Base-by-base conservation (phyloP, 176 grass and related monocot species). In the Ampelocalamus luodianensis region DNA sequence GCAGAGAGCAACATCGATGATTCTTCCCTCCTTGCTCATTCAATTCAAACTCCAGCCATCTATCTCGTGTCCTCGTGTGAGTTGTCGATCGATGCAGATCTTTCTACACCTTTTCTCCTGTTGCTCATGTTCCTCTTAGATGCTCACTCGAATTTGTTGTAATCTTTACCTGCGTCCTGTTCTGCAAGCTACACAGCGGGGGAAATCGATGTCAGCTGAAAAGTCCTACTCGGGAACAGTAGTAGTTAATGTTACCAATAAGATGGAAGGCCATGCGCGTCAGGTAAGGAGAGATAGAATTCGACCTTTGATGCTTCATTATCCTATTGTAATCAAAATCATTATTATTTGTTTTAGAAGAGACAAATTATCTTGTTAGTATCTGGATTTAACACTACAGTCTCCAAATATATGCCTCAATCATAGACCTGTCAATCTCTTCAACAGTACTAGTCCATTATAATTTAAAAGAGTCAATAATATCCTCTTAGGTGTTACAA, bases 401-500 rank as follows among this genome's bases (percentile, higher is more conserved):
- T 46, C 17, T 22, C n/a, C n/a, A 43, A 71, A 56, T 8, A 9
- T 56, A 9, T 10, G 29, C 55, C 27, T 39, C 76, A 72, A 79
- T 86, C 65, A 63, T 79, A 63, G 65, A 71, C 22, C 39, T 39
- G 64, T 71, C 80, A 0, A 37, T 73, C 3, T 65, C 55, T 37
- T 17, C 46, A 23, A 48, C 74, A 73, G 81, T 88, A 0, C 36
- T 32, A 17, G 56, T 71, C 56, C 74, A 88, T 36, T 10, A 10
- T 27, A 13, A 72, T 71, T 72, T 32, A 45, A 36, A 78, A 53
- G 56, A 78, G 32, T 63, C 65, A 24, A 77, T 13, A 56, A 45
- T 83, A 59, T 79, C 87, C 16, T 67, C 58, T 59, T 67, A 3
- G 10, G 67, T 72, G 66, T 48, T 77, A 77, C 32, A 34, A 23